A percentile compares a stretch with the other conserved stretches of the same genome.
These are phyloP conservation scores for Vicia faba DNA, from an alignment of 306 rosid genomes.

Conservation along the genomic window DNA sequence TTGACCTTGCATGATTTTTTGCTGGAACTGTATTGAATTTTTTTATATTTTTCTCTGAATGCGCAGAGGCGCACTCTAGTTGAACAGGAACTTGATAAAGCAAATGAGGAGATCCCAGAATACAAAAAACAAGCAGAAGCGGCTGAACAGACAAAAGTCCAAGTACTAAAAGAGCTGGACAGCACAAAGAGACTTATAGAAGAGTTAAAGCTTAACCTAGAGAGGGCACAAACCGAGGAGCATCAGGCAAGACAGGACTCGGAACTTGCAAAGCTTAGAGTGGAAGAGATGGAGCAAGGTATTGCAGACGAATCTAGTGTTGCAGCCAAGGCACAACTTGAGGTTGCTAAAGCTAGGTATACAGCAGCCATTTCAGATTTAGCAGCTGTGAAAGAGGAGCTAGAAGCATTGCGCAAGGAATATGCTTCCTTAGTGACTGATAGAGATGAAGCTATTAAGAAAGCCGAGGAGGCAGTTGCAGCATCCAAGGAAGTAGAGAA, in stretches of 20 bases:
- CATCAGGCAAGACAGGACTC: slow-evolving; percentile 95
- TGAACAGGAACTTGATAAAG: slow-evolving; percentile 87
- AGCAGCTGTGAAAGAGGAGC: slow-evolving; percentile 76
- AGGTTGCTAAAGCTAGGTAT: slow-evolving; percentile 93
- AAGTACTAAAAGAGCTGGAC: slow-evolving; percentile 78
- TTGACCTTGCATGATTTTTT: slow-evolving; percentile 30
- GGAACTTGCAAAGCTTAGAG: slow-evolving; percentile 95
- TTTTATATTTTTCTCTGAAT: slow-evolving; percentile 32
- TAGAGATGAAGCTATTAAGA: slow-evolving; percentile 65
- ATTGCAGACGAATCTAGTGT: slow-evolving; percentile 94
- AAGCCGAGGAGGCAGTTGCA: slow-evolving; percentile 85
- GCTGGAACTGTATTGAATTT: slow-evolving; percentile 29
- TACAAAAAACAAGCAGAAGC: slow-evolving; percentile 63
- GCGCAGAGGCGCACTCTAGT: slow-evolving; percentile 77
- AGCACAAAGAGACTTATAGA: slow-evolving; percentile 83
- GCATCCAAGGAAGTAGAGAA: slow-evolving; percentile 90
- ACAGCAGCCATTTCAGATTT: slow-evolving; percentile 78
- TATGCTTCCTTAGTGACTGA: slow-evolving; percentile 75
- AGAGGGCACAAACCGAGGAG: slow-evolving; percentile 96
- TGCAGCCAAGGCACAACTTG: slow-evolving; percentile 98
- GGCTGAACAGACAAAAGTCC: slow-evolving; percentile 63
- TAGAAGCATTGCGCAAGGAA: slow-evolving; percentile 66
- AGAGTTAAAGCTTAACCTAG: slow-evolving; percentile 91
- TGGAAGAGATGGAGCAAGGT: slow-evolving; percentile 99
- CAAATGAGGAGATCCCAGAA: slow-evolving; percentile 74